Base-by-base conservation (phyloP, 305 asterid genomes). In the Solanum hybrid region DNA sequence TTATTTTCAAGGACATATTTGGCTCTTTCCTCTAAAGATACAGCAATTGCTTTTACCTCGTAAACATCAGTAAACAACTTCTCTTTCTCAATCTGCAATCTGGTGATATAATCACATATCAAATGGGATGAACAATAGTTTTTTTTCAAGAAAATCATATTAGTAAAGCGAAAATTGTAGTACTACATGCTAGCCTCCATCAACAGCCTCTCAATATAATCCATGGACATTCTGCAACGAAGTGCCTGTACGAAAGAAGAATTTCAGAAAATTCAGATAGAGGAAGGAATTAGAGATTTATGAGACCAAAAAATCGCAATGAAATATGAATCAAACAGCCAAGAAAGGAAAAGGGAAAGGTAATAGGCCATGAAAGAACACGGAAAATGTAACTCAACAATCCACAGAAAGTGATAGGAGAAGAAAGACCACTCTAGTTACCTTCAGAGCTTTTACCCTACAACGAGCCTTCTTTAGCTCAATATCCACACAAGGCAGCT, bases 391-490 rank as follows among this genome's bases (percentile, higher is more conserved):
- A 33, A 61, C 77, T 33, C 29, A 57, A 31, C 12, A 11, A 61
- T 57, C 51, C n/a, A 24, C 33, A 85, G 77, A 22, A 61, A 61
- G 33, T 85, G 88, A 85, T 31, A 57, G 88, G 51, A 85, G 36
- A 57, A 33, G 88, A 85, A 61, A 57, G 77, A 85, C 77, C 51
- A 85, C 13, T 88, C 35, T 87, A 87, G 40, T 87, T 94, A 97
- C 99, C 99, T 95, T 93, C 90, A 92, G 90, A 90, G 96, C 99
- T 94, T 94, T 93, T 79, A 94, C 98, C 93, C 99, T 96, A 94
- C 97, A 96, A 39, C 77, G 89, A 88, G 98, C 99, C 93, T 93
- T 96, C 91, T 94, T 92, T 88, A 96, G 96, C 95, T 97, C 99
- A 90, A 91, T 64, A 87, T 93, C 97, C 93, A 97, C 91, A 91